phyloP scores from a whole-genome alignment of 305 asterid species.

The Rubia peregrina region DNA sequence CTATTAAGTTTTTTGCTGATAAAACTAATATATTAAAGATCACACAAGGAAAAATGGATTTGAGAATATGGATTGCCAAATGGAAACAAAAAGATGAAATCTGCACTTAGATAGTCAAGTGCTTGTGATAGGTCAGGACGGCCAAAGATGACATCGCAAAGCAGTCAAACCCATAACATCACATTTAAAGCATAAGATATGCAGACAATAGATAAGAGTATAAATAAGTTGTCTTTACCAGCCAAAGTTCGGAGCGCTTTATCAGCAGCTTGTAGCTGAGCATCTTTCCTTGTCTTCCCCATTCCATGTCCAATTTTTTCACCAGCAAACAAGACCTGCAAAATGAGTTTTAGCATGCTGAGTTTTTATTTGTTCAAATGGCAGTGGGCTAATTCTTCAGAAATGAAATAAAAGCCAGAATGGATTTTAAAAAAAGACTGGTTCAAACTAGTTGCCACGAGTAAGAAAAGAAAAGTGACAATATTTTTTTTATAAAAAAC shows the following conservation, averaged over 20 bases:
- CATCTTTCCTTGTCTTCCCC: conserved; percentile 96
- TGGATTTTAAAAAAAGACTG: background rate
- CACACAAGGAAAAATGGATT: background rate
- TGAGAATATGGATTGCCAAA: background rate
- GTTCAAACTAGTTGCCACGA: background rate
- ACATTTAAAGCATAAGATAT: background rate
- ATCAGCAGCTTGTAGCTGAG: conserved; percentile 97
- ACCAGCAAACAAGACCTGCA: conserved; percentile 76
- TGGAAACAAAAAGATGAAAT: background rate
- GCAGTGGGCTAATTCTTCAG: conserved; percentile 10
- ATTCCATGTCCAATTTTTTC: conserved; percentile 84
- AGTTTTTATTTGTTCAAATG: conserved; percentile 17
- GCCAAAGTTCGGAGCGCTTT: conserved; percentile 93
- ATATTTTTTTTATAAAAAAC: too few species aligned
- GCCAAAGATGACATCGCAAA: background rate
- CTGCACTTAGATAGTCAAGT: background rate
- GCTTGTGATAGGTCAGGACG: background rate
- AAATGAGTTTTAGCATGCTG: conserved; percentile 20
- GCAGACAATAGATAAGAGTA: conserved; percentile 5
- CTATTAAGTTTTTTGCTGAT: background rate
- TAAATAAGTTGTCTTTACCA: conserved; percentile 35
- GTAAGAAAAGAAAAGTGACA: background rate
- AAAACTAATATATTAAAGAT: background rate
- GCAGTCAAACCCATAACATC: background rate
- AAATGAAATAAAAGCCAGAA: background rate